Evolutionary conservation across 1,139 yeast genomes (phyloP).

Genomic region (Zygoascus hellenicus): DNA sequence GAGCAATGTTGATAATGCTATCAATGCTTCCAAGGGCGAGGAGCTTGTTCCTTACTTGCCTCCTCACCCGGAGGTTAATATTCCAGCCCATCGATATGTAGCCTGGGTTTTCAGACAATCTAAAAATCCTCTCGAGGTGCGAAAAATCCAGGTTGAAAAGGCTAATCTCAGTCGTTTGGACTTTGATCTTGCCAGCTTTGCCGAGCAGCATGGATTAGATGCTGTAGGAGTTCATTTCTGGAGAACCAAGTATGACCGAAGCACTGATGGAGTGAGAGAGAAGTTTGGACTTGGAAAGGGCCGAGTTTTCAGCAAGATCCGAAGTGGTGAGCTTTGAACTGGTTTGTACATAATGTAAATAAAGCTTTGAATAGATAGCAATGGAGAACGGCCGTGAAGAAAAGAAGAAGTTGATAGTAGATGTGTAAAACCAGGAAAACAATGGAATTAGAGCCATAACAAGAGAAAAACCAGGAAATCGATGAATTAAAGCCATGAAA

Average conservation of each 20-base stretch:
- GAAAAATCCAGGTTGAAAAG: slow-evolving; percentile 18
- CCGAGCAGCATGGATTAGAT: slow-evolving; percentile 45
- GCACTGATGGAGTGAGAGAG: slow-evolving; percentile 60
- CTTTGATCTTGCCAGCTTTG: slow-evolving; percentile 73
- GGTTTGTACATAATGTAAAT: background rate
- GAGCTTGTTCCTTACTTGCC: slow-evolving; percentile 66
- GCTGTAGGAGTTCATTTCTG: slow-evolving; percentile 91
- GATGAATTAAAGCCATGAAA: too few species aligned
- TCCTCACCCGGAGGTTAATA: slow-evolving; percentile 84
- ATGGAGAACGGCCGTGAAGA: too few species aligned
- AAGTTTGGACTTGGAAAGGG: slow-evolving; percentile 70
- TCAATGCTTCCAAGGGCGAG: slow-evolving; percentile 44
- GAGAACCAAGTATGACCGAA: slow-evolving; percentile 81
- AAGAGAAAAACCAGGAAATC: too few species aligned
- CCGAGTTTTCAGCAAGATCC: slow-evolving; percentile 44
- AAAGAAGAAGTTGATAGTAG: too few species aligned
- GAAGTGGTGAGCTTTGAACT: slow-evolving; percentile 8
- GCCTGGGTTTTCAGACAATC: slow-evolving; percentile 87
- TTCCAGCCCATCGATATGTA: slow-evolving; percentile 74
- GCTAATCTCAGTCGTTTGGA: slow-evolving; percentile 36
- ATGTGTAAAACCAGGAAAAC: too few species aligned
- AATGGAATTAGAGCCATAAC: too few species aligned
- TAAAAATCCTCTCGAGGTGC: slow-evolving; percentile 17
- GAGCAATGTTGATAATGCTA: slow-evolving; percentile 51
- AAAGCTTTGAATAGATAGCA: background rate